Percentiles rank a stretch among this genome's conserved stretches.
Evolutionary conservation across 2,329 filamentous ascomycete genomes (phyloP).

Genomic region (Botryotinia globosa): DNA sequence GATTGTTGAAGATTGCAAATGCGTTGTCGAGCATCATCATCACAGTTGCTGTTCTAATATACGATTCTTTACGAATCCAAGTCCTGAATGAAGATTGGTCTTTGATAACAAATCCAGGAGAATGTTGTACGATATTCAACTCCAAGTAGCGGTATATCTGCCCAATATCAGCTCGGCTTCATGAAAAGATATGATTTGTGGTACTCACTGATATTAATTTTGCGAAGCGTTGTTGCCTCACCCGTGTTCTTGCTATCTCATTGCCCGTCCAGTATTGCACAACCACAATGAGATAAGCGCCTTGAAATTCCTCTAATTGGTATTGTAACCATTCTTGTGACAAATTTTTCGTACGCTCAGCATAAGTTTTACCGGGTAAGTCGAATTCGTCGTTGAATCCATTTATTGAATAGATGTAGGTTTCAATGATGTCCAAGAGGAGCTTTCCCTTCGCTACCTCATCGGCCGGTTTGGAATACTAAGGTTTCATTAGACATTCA

Average conservation of each 20-base stretch:
- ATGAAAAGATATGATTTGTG: not conserved
- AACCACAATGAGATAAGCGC: slow-evolving; percentile 37
- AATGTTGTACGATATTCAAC: slow-evolving; percentile 32
- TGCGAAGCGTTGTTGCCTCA: slow-evolving; percentile 35
- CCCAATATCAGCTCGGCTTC: not conserved
- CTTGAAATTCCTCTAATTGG: slow-evolving; percentile 37
- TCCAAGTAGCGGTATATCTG: slow-evolving; percentile 36
- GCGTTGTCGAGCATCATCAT: slow-evolving; percentile 37
- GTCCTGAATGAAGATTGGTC: slow-evolving; percentile 32
- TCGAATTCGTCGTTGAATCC: slow-evolving; percentile 36
- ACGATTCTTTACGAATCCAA: slow-evolving; percentile 37
- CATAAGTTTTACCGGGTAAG: slow-evolving; percentile 31
- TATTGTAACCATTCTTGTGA: slow-evolving; percentile 37
- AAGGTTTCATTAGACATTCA: slow-evolving; percentile 14
- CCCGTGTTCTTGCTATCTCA: slow-evolving; percentile 32
- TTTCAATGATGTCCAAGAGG: slow-evolving; percentile 34
- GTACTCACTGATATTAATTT: slow-evolving; percentile 34
- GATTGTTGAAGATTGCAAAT: slow-evolving; percentile 38
- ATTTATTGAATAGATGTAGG: slow-evolving; percentile 34
- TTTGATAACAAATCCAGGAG: slow-evolving; percentile 29
- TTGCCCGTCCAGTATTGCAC: slow-evolving; percentile 38
- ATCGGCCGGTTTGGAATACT: slow-evolving; percentile 33
- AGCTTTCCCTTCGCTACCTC: slow-evolving; percentile 31
- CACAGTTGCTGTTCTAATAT: slow-evolving; percentile 32
- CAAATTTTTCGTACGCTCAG: slow-evolving; percentile 27